These are phyloP conservation scores for Seiridium cupressi DNA, from an alignment of 2,329 filamentous ascomycete species.

Conservation along the genomic window DNA sequence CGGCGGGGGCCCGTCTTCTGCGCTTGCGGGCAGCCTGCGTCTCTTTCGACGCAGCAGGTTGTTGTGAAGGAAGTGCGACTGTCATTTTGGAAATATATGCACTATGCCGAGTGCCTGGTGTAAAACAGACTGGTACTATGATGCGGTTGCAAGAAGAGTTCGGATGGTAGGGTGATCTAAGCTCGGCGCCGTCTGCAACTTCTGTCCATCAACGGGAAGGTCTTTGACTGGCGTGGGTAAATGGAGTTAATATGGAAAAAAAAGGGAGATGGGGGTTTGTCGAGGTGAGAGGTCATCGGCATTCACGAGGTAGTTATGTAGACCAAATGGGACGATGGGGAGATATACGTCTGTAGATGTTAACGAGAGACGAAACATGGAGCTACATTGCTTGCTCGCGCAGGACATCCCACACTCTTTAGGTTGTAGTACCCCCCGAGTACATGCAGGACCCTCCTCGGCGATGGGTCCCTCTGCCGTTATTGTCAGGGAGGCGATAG, in stretches of 20 bases:
- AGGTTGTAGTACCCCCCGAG: constrained; percentile 12
- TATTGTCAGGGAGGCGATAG: constrained; percentile 13
- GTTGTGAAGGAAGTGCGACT: constrained; percentile 43
- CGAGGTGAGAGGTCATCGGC: constrained; percentile 30
- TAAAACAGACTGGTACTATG: constrained; percentile 10
- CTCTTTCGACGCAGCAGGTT: constrained; percentile 48
- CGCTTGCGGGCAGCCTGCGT: constrained; percentile 62
- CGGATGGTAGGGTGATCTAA: constrained; percentile 20
- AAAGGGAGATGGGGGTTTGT: constrained; percentile 19
- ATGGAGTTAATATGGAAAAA: constrained; percentile 40
- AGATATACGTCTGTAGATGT: constrained; percentile 30
- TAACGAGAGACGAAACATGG: constrained; percentile 19
- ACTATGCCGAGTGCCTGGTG: constrained; percentile 19
- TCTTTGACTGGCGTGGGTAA: constrained; percentile 39
- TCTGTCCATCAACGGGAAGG: constrained; percentile 29
- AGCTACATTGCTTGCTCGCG: constrained; percentile 12
- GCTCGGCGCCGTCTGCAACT: constrained; percentile 22
- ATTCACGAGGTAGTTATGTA: constrained; percentile 30
- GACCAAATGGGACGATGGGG: constrained; percentile 27
- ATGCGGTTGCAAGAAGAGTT: constrained; percentile 18
- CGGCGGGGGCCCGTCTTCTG: constrained; percentile 82
- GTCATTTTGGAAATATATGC: constrained; percentile 40
- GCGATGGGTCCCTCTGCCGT: constrained; percentile 11
- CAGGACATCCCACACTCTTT: constrained; percentile 21
- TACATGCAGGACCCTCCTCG: constrained; percentile 13